Evolutionary conservation across 75 land plant species (phyloP), one percentile per base, ranked within the genome.

Genomic region (Isoetes taiwanensis): DNA sequence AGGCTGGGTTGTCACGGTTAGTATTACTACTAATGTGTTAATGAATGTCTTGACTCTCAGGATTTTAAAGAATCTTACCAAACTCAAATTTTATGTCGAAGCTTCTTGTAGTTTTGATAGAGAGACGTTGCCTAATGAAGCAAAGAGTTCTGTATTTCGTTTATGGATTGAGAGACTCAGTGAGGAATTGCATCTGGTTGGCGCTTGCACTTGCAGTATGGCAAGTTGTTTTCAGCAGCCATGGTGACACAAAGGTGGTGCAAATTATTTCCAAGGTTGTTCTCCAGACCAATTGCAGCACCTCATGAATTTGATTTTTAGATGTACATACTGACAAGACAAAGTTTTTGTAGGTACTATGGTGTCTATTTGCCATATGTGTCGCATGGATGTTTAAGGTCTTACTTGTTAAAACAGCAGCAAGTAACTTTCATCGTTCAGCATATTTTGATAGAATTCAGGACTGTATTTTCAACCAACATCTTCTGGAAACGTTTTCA

Each of bases 111-210:
- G 72, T 82, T 62, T 55, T 82, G 57, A 64, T 86, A 1, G 93
- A 82, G 71, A 71, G 65, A 21, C 81, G 84, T 56, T 82, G 75
- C 32, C 25, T 82, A 33, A 57, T 90, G 38, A 73, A 65, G 35
- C 78, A 80, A 58, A 57, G 83, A 43, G 86, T 90, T 2, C 69
- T 85, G 30, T 90, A 90, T 70, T 90, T 85, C 53, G 86, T 85
- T 11, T 85, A 85, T 43, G 93, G 97, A 10, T 28, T 85, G 32
- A 56, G 75, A 32, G 64, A 68, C 32, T 61, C 85, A 0, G 80
- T 91, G 43, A 78, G 72, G 70, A 76, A 75, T 25, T 83, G 88
- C 62, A 25, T 91, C 11, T 87, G 98, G 98, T 39, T 84, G 28
- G 83, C 73, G 0, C 62, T 84, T 32, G 76, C 79, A 11, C 48